Base-by-base conservation (phyloP, 2,329 filamentous ascomycete genomes). In the Xylariaceae sp. region DNA sequence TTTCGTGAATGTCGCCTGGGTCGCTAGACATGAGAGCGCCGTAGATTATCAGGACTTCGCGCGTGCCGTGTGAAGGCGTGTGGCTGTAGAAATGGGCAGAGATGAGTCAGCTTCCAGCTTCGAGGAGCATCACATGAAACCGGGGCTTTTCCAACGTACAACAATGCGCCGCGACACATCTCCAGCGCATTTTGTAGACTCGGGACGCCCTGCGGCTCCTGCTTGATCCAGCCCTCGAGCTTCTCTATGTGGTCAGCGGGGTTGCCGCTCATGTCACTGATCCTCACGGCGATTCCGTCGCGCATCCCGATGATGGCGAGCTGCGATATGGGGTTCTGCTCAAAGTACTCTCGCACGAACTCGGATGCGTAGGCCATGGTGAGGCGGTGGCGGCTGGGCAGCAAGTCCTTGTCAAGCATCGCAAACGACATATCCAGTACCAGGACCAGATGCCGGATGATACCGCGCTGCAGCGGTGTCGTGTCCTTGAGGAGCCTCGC, bases 301-400 rank as follows among this genome's bases (percentile, higher is more conserved):
- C 86, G 79, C 85, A 97, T 95, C 35, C 86, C 90, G 27, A 98
- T 71, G 19, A 98, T 83, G 16, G 85, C 89, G 40, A 98, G 76
- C 65, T 98, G 92, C 8, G 88, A 94, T 50, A 98, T 97, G 9
- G 92, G 92, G 56, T 98, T 98, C 64, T 98, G 92, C 64, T 97
- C 92, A 59, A 97, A 98, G 66, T 88, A 98, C 61, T 96, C 90
- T 43, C 82, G 76, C 34, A 97, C 84, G 62, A 97, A 98, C 41
- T 88, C 83, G 48, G 83, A 78, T 12, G 88, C 84, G 63, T 88
- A 94, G 48, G 81, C 81, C 56, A 96, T 73, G 36, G 82, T 84
- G 21, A 96, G 75, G 26, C 88, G 75, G 63, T 90, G 89, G 44
- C 90, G 78, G 30, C 82, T 95, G 5, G 92, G 92, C 17, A 92